Evolutionary conservation across 1,284 basidiomycete genomes (phyloP).

Genomic region (Mycosarcoma mackinlayi): DNA sequence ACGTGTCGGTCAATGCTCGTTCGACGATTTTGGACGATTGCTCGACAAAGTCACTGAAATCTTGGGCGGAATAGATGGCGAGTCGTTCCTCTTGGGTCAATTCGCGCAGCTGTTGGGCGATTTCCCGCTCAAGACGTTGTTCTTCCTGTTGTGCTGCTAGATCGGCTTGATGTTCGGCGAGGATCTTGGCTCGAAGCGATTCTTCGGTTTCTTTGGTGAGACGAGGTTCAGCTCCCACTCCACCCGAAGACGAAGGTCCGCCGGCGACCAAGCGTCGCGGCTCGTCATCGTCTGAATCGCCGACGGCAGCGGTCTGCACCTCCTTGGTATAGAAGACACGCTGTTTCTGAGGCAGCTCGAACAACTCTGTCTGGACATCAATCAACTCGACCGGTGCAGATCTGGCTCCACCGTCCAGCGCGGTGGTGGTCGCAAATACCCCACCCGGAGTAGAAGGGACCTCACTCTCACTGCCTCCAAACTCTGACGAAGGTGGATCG

Average conservation of each 20-base stretch:
- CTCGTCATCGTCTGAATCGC: slow-evolving; percentile 71
- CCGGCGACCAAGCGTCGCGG: slow-evolving; percentile 70
- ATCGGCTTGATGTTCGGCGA: slow-evolving; percentile 62
- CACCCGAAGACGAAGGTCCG: slow-evolving; percentile 75
- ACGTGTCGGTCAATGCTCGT: slow-evolving; percentile 92
- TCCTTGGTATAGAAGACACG: slow-evolving; percentile 93
- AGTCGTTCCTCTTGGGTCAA: slow-evolving; percentile 84
- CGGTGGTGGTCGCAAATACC: slow-evolving; percentile 4
- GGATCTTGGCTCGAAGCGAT: slow-evolving; percentile 34
- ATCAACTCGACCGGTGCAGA: slow-evolving; percentile 76
- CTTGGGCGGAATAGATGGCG: slow-evolving; percentile 83
- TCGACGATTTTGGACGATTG: slow-evolving; percentile 94
- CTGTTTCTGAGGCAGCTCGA: slow-evolving; percentile 84
- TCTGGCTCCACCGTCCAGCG: not conserved
- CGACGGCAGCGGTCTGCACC: slow-evolving; percentile 73
- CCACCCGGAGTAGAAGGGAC: slow-evolving; percentile 27
- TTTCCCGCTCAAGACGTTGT: slow-evolving; percentile 74
- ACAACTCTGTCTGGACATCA: slow-evolving; percentile 81
- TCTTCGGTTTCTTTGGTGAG: slow-evolving; percentile 26
- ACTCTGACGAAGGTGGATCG: slow-evolving; percentile 40
- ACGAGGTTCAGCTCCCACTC: slow-evolving; percentile 28
- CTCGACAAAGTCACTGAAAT: slow-evolving; percentile 93
- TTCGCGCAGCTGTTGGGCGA: slow-evolving; percentile 85
- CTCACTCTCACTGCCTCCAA: slow-evolving; percentile 44
- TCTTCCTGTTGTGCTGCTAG: slow-evolving; percentile 70